phyloP scores from a whole-genome alignment of 768 basidiomycete species.

The Lyophyllum atratum region DNA sequence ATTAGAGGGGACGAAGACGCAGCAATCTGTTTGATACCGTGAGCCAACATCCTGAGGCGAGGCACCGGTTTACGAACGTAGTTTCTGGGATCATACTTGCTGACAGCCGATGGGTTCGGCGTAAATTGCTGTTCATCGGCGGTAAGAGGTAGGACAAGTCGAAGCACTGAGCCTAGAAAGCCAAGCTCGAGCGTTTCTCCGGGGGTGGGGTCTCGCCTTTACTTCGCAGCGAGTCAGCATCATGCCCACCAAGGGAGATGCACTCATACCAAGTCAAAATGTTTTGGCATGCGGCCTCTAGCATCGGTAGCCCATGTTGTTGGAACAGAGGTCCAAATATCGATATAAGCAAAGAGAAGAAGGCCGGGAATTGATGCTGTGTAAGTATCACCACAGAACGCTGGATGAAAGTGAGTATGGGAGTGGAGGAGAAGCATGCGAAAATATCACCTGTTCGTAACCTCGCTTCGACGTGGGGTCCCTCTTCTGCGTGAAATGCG shows the following conservation, averaged over 20 bases:
- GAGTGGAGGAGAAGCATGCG: conserved; percentile 2
- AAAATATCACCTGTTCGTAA: conserved; percentile 65
- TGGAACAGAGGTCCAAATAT: conserved; percentile 78
- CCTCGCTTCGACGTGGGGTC: conserved; percentile 72
- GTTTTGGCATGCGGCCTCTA: conserved; percentile 86
- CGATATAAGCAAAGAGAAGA: conserved; percentile 70
- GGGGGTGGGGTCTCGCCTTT: conserved; percentile 76
- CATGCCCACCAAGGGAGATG: conserved; percentile 3
- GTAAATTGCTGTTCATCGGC: conserved; percentile 75
- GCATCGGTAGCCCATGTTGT: conserved; percentile 73
- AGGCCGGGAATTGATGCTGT: conserved; percentile 76
- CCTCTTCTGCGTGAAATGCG: conserved; percentile 72
- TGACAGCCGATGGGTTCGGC: conserved; percentile 49
- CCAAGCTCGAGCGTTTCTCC: conserved; percentile 77
- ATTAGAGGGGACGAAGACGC: conserved; percentile 62
- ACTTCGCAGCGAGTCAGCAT: conserved; percentile 40
- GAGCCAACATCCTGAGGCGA: not conserved
- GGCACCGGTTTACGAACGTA: conserved; percentile 43
- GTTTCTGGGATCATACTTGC: conserved; percentile 50
- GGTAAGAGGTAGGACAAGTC: conserved; percentile 68
- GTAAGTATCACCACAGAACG: conserved; percentile 82
- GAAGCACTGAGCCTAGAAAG: conserved; percentile 77
- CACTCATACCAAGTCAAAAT: conserved; percentile 77
- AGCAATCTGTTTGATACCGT: conserved; percentile 50
- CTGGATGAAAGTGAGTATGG: conserved; percentile 33